A percentile compares a stretch with the other conserved stretches of the same genome.
These are phyloP conservation scores for Cyberlindnera japonica DNA, from an alignment of 805 yeast species.

Conservation along the genomic window DNA sequence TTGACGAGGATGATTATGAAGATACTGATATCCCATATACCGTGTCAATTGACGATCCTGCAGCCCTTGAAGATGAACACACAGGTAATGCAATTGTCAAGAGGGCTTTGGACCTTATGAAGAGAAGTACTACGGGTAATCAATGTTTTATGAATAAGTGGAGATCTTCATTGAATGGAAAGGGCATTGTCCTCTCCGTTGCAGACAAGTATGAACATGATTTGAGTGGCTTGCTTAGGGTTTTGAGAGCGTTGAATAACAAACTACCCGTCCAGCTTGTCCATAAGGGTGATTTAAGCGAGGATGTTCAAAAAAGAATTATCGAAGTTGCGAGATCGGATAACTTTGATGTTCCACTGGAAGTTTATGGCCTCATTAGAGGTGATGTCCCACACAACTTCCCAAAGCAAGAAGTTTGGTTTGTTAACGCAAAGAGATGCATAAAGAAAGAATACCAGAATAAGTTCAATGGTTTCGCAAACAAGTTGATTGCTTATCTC, in stretches of 20 bases:
- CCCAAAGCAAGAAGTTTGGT: conserved; percentile 38
- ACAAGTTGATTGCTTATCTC: conserved; percentile 53
- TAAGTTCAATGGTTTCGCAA: conserved; percentile 35
- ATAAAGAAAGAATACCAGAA: conserved; percentile 26
- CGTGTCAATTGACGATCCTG: background rate
- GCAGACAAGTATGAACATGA: conserved; percentile 44
- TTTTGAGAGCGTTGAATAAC: conserved; percentile 36
- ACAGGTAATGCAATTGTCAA: conserved; percentile 21
- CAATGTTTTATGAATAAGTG: conserved; percentile 31
- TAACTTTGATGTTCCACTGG: conserved; percentile 31
- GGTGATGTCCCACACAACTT: conserved; percentile 24
- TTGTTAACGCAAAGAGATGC: conserved; percentile 32
- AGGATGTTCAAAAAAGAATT: conserved; percentile 31
- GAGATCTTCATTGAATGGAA: conserved; percentile 33
- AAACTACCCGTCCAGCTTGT: conserved; percentile 39
- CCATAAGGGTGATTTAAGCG: conserved; percentile 38
- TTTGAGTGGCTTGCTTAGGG: conserved; percentile 43
- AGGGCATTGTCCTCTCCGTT: conserved; percentile 54
- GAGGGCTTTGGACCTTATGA: conserved; percentile 2
- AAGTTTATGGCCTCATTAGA: conserved; percentile 22
- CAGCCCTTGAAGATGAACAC: conserved; percentile 7
- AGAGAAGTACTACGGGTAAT: conserved; percentile 1
- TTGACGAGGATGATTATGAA: conserved; percentile 21
- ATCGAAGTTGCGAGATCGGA: conserved; percentile 36
- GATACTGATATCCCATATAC: conserved; percentile 9